These are phyloP conservation scores for Penicillium pancosmium DNA, from an alignment of 495 filamentous ascomycete species.

Conservation along the genomic window DNA sequence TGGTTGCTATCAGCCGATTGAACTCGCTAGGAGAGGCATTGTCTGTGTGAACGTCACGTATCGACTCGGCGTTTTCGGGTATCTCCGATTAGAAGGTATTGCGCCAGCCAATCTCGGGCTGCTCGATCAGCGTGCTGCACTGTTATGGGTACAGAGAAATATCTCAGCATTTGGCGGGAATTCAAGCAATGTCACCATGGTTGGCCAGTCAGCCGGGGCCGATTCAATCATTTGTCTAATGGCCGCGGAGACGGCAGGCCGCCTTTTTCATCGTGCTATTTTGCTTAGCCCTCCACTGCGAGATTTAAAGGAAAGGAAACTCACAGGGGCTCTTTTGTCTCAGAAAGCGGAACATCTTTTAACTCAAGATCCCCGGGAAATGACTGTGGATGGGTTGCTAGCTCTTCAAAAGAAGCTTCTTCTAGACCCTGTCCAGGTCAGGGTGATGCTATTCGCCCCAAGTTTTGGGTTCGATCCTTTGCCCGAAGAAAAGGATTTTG, in stretches of 20 bases:
- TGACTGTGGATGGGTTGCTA: conserved; percentile 11
- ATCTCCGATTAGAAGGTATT: conserved; percentile 51
- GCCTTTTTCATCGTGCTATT: conserved; percentile 17
- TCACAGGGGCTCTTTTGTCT: conserved; percentile 4
- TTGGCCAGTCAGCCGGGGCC: conserved; percentile 52
- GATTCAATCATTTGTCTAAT: conserved; percentile 19
- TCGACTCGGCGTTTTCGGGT: conserved; percentile 17
- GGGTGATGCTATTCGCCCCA: conserved; percentile 18
- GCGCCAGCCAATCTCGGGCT: conserved; percentile 39
- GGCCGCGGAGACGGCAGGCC: neutral
- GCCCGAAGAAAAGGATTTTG: conserved; percentile 12
- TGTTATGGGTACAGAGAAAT: conserved; percentile 53
- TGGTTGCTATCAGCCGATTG: conserved; percentile 13
- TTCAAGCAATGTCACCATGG: conserved; percentile 44
- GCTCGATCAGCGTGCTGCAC: conserved; percentile 40
- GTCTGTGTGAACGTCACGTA: conserved; percentile 16
- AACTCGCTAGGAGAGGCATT: conserved; percentile 9
- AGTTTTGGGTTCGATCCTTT: conserved; percentile 10
- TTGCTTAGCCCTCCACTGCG: conserved; percentile 16
- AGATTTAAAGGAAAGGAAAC: conserved; percentile 12
- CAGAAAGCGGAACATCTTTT: conserved; percentile 11
- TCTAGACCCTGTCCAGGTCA: conserved; percentile 1
- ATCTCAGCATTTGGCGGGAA: conserved; percentile 51
- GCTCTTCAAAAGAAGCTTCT: conserved; percentile 13
- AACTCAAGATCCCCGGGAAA: conserved; percentile 8